These are phyloP conservation scores for Trifolium dubium DNA, from an alignment of 306 rosid genomes.

Conservation along the genomic window DNA sequence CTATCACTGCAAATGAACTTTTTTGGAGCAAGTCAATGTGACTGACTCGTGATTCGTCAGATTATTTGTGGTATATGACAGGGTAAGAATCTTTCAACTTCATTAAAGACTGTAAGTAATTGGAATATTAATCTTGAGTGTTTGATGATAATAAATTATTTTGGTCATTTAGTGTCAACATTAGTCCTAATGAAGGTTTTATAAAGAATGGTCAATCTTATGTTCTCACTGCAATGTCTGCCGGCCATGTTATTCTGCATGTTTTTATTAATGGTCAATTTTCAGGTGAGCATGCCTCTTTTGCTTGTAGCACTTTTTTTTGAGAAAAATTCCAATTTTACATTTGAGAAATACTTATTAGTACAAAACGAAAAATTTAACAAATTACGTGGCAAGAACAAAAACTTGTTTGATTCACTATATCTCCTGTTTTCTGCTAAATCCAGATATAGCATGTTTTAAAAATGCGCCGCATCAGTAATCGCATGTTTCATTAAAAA, in stretches of 20 bases:
- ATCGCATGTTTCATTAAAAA: neutral
- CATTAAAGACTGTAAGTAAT: neutral
- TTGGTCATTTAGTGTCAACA: neutral
- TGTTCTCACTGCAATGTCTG: slow-evolving; percentile 66
- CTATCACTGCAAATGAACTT: too few species aligned
- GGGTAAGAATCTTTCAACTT: slow-evolving; percentile 57
- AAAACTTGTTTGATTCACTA: too few species aligned
- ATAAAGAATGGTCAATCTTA: neutral
- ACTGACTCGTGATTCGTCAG: slow-evolving; percentile 73
- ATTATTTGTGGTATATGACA: slow-evolving; percentile 89
- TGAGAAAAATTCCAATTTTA: neutral
- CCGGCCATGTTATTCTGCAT: slow-evolving; percentile 71
- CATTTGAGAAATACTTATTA: neutral
- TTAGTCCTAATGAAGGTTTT: too few species aligned
- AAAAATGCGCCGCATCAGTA: neutral
- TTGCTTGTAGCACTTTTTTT: neutral
- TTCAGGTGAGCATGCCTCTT: slow-evolving; percentile 54
- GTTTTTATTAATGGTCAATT: slow-evolving; percentile 75
- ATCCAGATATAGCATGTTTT: neutral
- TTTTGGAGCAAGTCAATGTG: too few species aligned
- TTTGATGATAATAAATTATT: neutral
- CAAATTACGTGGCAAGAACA: too few species aligned
- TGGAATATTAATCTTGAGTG: slow-evolving; percentile 33
- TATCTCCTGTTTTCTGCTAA: neutral
- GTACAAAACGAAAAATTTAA: too few species aligned